Base-by-base conservation (phyloP, 2,329 filamentous ascomycete species). In the Sphaerulina vaccinii region DNA sequence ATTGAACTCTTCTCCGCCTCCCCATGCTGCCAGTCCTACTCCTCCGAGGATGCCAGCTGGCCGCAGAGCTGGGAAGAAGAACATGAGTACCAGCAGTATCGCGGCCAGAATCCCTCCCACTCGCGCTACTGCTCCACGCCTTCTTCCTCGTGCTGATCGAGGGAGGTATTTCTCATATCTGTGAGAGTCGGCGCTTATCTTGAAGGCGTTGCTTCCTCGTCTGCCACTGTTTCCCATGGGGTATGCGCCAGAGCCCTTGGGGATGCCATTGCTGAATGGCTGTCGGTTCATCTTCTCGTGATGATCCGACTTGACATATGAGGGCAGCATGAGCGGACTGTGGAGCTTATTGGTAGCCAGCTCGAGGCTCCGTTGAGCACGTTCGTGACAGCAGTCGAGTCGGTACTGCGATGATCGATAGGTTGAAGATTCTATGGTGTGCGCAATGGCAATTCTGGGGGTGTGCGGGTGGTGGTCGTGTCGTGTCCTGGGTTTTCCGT, bases 141-240 rank as follows among this genome's bases (percentile, higher is more conserved):
- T 82, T 66, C 88, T 83, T 29, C 47, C 57, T 19, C 86, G 84
- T 65, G 89, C 82, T 62, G 87, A 82, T 69, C 90, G 86, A 54
- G 91, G 89, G 72, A 93, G 88, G 65, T 95, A 96, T 75, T 60
- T 62, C 59, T 67, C 79, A 66, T 82, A 95, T 87, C 89, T 88
- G 71, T 96, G 90, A 62, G 90, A n/a, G 88, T 62, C 88, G 90
- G 66, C n/a, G n/a, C n/a, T n/a, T n/a, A 95, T 91, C 61, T 90
- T 89, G 69, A 95, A 61, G 15, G 48, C 48, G 32, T 23, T 32
- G 13, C 45, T 50, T 9, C 55, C 57, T 36, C 43, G 92, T 39
- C 88, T 67, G 73, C 75, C 63, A 75, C 76, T 64, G 33, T 62
- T 54, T 10, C 53, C 54, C 42, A 58, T 54, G 15, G 59, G 58